Evolutionary conservation across 2,329 filamentous ascomycete genomes (phyloP).

Genomic region (Venturia asperata): DNA sequence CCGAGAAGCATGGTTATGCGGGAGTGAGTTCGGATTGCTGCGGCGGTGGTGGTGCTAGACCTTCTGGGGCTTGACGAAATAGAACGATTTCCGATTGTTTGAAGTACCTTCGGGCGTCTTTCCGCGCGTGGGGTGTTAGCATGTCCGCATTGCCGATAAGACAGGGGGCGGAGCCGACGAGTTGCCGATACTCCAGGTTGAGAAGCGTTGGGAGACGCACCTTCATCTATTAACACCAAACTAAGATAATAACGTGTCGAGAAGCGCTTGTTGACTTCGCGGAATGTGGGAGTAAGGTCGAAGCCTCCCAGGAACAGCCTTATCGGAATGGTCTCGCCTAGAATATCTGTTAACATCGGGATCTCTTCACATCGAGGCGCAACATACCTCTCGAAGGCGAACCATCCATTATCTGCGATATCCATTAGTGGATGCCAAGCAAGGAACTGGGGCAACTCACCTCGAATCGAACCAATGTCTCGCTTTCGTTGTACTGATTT

Average conservation of each 20-base stretch:
- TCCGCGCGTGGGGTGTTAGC: constrained; percentile 19
- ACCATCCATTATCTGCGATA: constrained; percentile 87
- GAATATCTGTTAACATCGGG: constrained; percentile 3
- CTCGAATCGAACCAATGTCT: constrained; percentile 95
- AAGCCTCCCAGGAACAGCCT: constrained; percentile 95
- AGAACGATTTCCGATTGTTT: constrained; percentile 99
- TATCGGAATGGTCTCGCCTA: constrained; percentile 87
- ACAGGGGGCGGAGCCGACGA: neutral
- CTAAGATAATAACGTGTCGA: constrained; percentile 97
- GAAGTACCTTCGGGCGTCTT: constrained; percentile 94
- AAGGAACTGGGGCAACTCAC: constrained; percentile 37
- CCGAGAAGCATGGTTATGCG: constrained; percentile 1
- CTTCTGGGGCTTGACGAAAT: constrained; percentile 65
- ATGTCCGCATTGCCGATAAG: constrained; percentile 16
- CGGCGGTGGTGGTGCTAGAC: constrained; percentile 41
- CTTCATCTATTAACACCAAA: constrained; percentile 90
- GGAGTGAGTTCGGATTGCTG: constrained; percentile 32
- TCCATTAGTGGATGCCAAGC: constrained; percentile 2
- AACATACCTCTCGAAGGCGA: constrained; percentile 82
- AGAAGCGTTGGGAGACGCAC: constrained; percentile 40
- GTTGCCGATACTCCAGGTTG: constrained; percentile 5
- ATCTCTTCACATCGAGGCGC: neutral
- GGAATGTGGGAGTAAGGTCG: constrained; percentile 94
- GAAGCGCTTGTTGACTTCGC: constrained; percentile 99
- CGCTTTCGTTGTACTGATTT: constrained; percentile 99